Percentiles rank a stretch among this genome's conserved stretches.
Conservation (phyloP, 2,329 filamentous ascomycete species). For the Fusarium hainanense region DNA sequence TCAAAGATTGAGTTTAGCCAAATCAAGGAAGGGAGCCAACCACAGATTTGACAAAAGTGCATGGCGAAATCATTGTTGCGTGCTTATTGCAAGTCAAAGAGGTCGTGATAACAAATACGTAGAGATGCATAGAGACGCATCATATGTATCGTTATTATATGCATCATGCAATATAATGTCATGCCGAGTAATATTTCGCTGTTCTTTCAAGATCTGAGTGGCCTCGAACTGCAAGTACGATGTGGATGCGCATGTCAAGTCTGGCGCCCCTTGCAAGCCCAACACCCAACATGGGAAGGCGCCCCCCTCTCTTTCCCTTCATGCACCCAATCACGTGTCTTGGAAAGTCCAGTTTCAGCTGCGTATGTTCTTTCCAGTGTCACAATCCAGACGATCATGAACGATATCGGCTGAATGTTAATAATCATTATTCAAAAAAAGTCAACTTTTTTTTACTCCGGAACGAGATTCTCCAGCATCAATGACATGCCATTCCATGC, state of each 20-base stretch:
- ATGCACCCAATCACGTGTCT: constrained; percentile 36
- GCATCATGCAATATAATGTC: constrained; percentile 10
- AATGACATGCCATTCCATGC: constrained; percentile 14
- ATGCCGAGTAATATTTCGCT: constrained; percentile 11
- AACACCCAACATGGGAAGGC: constrained; percentile 31
- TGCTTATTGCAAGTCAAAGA: neutral
- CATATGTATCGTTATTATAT: neutral
- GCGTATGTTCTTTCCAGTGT: constrained; percentile 31
- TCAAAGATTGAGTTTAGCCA: neutral
- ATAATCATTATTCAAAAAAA: constrained; percentile 1
- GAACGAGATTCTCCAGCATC: constrained; percentile 6
- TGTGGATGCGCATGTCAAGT: constrained; percentile 24
- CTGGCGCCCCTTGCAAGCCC: constrained; percentile 36
- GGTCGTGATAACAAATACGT: neutral
- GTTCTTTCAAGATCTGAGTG: constrained; percentile 30
- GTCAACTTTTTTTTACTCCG: neutral
- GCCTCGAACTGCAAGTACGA: constrained; percentile 9
- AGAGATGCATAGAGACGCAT: constrained; percentile 2
- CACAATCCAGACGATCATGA: constrained; percentile 28
- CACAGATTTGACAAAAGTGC: constrained; percentile 3
- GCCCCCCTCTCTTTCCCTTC: constrained; percentile 14
- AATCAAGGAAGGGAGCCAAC: constrained; percentile 1
- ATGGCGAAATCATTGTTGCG: constrained; percentile 8
- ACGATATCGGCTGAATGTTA: constrained; percentile 16
- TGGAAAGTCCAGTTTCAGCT: constrained; percentile 36